A percentile compares a stretch with the other conserved stretches of the same genome.
These are phyloP conservation scores for Lumnitzera racemosa DNA, from an alignment of 345 rosid species.

Conservation along the genomic window DNA sequence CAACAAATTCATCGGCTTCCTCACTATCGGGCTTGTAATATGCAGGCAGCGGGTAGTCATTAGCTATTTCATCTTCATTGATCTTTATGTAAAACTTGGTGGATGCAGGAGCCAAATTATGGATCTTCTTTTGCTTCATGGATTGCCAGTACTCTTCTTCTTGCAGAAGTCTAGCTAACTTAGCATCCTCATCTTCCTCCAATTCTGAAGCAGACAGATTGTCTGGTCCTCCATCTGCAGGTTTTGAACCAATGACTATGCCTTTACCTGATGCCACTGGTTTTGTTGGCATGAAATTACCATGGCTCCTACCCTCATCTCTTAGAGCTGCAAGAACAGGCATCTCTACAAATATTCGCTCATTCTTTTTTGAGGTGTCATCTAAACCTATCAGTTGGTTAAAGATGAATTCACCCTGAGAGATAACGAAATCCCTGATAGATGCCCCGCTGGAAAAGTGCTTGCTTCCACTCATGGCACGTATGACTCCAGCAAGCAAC, in stretches of 20 bases:
- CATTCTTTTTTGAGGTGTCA: slow-evolving; percentile 38
- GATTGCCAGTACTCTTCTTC: slow-evolving; percentile 69
- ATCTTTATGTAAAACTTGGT: slow-evolving; percentile 57
- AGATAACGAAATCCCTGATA: slow-evolving; percentile 41
- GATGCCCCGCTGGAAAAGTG: slow-evolving; percentile 32
- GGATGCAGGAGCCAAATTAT: slow-evolving; percentile 32
- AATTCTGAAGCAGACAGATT: slow-evolving; percentile 13
- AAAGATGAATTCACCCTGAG: slow-evolving; percentile 68
- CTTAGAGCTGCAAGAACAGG: slow-evolving; percentile 47
- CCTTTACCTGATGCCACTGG: slow-evolving; percentile 19
- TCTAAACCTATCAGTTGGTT: slow-evolving; percentile 64
- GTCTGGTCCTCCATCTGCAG: slow-evolving; percentile 16
- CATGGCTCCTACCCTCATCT: slow-evolving; percentile 34
- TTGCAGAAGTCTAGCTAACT: slow-evolving; percentile 54
- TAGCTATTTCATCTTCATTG: slow-evolving; percentile 76
- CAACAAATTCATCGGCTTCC: slow-evolving; percentile 64
- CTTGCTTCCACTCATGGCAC: slow-evolving; percentile 47
- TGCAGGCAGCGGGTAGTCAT: slow-evolving; percentile 83
- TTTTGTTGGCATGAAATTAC: slow-evolving; percentile 14
- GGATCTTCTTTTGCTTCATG: slow-evolving; percentile 39
- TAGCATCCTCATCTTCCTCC: slow-evolving; percentile 61
- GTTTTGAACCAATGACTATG: slow-evolving; percentile 32
- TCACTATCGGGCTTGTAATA: slow-evolving; percentile 43
- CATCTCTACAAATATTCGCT: slow-evolving; percentile 28
- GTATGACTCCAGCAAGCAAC: slow-evolving; percentile 50